Percentiles rank a stretch among this genome's conserved stretches.
phyloP scores from a whole-genome alignment of 164 flowering plant genomes.

The Tinospora cordifolia region DNA sequence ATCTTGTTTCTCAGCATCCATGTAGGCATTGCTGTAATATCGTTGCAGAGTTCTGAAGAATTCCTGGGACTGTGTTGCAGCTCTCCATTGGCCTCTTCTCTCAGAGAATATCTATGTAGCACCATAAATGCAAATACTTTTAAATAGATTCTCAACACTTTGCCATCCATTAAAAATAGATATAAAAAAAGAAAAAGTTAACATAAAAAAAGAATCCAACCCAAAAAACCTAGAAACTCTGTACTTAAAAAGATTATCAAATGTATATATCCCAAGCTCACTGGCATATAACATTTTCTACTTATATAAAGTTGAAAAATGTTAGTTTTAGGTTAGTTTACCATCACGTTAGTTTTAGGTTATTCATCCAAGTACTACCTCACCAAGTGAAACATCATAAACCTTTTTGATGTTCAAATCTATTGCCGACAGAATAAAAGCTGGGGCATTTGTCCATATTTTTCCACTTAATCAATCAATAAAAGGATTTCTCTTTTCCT shows the following conservation, averaged over 20 bases:
- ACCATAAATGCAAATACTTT: slow-evolving; percentile 6
- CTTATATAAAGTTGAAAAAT: no score
- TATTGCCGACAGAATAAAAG: no score
- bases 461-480: no score
- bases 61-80: slow-evolving; percentile 84
- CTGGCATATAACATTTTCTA: neutral
- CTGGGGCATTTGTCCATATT: no score
- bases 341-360: no score
- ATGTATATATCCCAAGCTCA: neutral
- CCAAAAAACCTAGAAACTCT: neutral
- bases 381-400: no score
- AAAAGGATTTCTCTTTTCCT: no score
- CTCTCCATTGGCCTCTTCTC: slow-evolving; percentile 91
- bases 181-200: neutral
- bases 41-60: slow-evolving; percentile 80
- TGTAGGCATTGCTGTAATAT: slow-evolving; percentile 75
- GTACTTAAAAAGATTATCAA: neutral
- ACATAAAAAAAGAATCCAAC: neutral
- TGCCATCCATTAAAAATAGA: neutral
- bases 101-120: slow-evolving; percentile 68
- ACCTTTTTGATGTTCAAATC: no score
- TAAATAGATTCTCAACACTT: neutral
- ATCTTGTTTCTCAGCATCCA: slow-evolving; percentile 93
- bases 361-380: no score
- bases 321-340: no score